Evolutionary conservation across 495 filamentous ascomycete genomes (phyloP).

Genomic region (Peziza echinospora): DNA sequence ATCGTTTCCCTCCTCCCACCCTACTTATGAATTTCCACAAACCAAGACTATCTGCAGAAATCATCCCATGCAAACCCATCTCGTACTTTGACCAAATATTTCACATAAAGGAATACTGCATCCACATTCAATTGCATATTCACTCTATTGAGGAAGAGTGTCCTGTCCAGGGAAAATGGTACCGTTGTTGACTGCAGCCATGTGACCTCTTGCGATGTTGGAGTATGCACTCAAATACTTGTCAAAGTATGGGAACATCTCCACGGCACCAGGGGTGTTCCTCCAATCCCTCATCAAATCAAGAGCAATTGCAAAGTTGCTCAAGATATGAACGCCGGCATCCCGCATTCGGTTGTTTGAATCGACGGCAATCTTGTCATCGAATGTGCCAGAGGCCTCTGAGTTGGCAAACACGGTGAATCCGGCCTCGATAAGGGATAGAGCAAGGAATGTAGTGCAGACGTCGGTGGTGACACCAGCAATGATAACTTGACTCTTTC

Average conservation of each 20-base stretch:
- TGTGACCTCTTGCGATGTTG: conserved; percentile 26
- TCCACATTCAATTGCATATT: no score
- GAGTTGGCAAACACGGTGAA: conserved; percentile 61
- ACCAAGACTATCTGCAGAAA: no score
- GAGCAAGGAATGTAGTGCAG: conserved; percentile 47
- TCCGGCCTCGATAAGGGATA: conserved; percentile 46
- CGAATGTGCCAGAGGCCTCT: conserved; percentile 46
- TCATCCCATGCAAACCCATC: no score
- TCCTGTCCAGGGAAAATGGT: conserved; percentile 27
- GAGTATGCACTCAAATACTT: conserved; percentile 29
- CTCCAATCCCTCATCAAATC: conserved; percentile 70
- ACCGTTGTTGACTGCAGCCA: conserved; percentile 24
- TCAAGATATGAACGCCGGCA: conserved; percentile 44
- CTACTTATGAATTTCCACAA: no score
- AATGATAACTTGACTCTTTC: conserved; percentile 49
- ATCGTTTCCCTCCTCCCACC: no score
- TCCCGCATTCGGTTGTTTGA: conserved; percentile 43
- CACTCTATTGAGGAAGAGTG: conserved; percentile 4
- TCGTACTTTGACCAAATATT: no score
- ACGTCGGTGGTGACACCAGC: conserved; percentile 55
- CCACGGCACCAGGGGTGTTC: conserved; percentile 36
- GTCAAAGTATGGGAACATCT: conserved; percentile 46
- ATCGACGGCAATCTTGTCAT: conserved; percentile 32
- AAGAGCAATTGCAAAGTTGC: conserved; percentile 42
- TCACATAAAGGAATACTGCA: no score